A percentile compares a stretch with the other conserved stretches of the same genome.
These are phyloP conservation scores for Elasticomyces elasticus DNA, from an alignment of 495 filamentous ascomycete genomes.

Conservation along the genomic window DNA sequence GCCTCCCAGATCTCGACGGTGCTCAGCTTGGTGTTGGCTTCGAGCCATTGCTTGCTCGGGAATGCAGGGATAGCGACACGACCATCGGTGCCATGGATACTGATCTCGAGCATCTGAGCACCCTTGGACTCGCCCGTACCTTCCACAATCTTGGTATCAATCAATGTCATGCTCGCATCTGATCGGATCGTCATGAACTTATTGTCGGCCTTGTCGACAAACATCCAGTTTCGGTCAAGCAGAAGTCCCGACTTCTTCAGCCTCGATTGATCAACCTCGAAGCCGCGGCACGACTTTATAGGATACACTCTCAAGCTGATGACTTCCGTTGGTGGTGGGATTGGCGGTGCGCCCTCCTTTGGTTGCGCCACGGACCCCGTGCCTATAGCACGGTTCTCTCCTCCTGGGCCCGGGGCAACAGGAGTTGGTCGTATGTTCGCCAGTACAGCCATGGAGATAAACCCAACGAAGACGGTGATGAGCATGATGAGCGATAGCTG, in stretches of 20 bases:
- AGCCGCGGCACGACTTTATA: constrained; percentile 36
- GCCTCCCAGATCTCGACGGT: constrained; percentile 32
- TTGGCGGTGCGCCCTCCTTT: constrained; percentile 14
- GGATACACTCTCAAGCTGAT: constrained; percentile 31
- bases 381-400: constrained; percentile 2
- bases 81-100: constrained; percentile 20
- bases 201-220: constrained; percentile 25
- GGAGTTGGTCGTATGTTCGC: background rate
- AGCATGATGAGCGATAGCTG: constrained; percentile 6
- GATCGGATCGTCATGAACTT: constrained; percentile 36
- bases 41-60: constrained; percentile 29
- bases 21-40: constrained; percentile 23
- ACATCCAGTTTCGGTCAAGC: constrained; percentile 38
- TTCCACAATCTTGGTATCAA: constrained; percentile 29
- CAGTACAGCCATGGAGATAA: constrained; percentile 4
- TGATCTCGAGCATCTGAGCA: constrained; percentile 21
- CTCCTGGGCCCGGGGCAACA: background rate
- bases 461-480: constrained; percentile 1
- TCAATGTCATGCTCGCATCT: constrained; percentile 32
- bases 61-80: constrained; percentile 30
- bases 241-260: constrained; percentile 31
- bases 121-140: constrained; percentile 20
- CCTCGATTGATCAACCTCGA: constrained; percentile 22
- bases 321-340: constrained; percentile 28
- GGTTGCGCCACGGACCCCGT: background rate